Conservation (phyloP, 441 rosid genomes). For the Euphorbia schlechtendalii region DNA sequence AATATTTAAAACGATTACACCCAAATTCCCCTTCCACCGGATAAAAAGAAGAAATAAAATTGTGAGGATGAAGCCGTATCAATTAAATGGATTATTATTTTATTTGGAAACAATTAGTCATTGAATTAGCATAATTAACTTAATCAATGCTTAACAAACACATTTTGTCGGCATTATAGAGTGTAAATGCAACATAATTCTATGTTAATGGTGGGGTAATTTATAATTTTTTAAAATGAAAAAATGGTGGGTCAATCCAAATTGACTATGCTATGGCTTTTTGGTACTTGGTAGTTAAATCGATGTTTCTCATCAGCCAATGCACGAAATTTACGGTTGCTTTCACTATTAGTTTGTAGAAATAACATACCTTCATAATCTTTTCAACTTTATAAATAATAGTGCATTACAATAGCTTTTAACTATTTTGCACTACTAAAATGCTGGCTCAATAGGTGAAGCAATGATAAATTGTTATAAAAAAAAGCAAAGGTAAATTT, state of each 20-base stretch:
- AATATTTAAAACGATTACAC: not conserved
- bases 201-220: too few species aligned
- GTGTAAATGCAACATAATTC: not conserved
- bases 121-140: not conserved
- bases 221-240: too few species aligned
- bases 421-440: too few species aligned
- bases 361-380: too few species aligned
- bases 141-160: not conserved
- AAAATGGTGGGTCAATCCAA: conserved; percentile 6
- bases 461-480: too few species aligned
- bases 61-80: not conserved
- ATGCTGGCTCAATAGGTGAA: too few species aligned
- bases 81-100: not conserved
- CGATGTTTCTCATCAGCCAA: not conserved
- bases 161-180: not conserved
- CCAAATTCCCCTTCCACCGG: not conserved
- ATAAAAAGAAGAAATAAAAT: too few species aligned
- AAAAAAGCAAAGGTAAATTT: too few species aligned
- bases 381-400: too few species aligned
- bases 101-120: not conserved
- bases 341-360: not conserved
- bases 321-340: not conserved
- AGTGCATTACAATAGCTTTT: too few species aligned
- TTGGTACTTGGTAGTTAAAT: not conserved
- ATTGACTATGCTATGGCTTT: not conserved